Conservation (phyloP, 2,329 filamentous ascomycete genomes). For the Colletotrichum spinosum region DNA sequence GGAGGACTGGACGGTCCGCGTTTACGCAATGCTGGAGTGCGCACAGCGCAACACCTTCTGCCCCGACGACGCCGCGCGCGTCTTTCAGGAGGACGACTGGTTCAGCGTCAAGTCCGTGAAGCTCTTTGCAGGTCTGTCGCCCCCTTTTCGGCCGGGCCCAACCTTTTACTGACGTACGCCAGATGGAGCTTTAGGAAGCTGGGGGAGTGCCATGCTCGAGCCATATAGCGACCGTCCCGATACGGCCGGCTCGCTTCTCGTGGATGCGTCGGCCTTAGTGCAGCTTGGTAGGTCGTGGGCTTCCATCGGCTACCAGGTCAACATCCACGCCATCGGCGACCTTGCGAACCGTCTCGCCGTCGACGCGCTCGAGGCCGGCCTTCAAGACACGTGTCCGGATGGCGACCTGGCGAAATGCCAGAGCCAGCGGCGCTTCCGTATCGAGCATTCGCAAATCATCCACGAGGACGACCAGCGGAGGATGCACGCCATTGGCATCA, state of each 20-base stretch:
- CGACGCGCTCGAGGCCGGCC: conserved; percentile 69
- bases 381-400: conserved; percentile 63
- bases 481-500: conserved; percentile 68
- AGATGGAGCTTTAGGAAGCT: conserved; percentile 78
- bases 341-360: conserved; percentile 74
- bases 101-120: conserved; percentile 74
- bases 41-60: conserved; percentile 73
- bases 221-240: conserved; percentile 74
- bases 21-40: conserved; percentile 78
- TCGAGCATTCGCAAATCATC: conserved; percentile 79
- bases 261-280: conserved; percentile 70
- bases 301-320: conserved; percentile 72
- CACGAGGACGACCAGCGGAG: conserved; percentile 72
- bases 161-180: conserved; percentile 32
- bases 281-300: conserved; percentile 69
- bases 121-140: conserved; percentile 70
- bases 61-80: conserved; percentile 58
- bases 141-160: neutral
- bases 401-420: conserved; percentile 62
- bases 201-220: conserved; percentile 78
- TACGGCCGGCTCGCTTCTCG: conserved; percentile 72
- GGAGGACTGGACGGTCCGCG: conserved; percentile 69
- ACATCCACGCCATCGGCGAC: conserved; percentile 80
- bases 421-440: conserved; percentile 68
- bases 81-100: conserved; percentile 60